A percentile compares a stretch with the other conserved stretches of the same genome.
phyloP scores from a whole-genome alignment of 1,284 basidiomycete species.

The Marasmius tenuissimus region DNA sequence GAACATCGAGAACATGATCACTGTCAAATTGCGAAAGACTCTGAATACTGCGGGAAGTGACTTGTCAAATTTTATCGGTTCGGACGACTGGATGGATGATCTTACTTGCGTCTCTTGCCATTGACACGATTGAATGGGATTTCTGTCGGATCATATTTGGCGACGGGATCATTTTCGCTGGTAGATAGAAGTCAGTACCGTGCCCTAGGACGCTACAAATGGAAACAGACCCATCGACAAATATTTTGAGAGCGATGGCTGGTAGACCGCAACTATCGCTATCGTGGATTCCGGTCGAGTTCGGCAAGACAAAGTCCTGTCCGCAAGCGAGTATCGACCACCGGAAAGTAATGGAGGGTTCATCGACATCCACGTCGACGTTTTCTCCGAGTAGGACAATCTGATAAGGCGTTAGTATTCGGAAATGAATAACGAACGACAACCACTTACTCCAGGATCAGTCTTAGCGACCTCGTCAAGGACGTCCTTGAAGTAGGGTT shows the following conservation, averaged over 20 bases:
- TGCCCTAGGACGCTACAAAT: not conserved
- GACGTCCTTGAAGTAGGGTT: conserved; percentile 38
- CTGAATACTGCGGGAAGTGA: conserved; percentile 40
- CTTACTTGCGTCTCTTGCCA: conserved; percentile 42
- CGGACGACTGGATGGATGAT: not conserved
- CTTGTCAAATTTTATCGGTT: not conserved
- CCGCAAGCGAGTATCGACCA: conserved; percentile 63
- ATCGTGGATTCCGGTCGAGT: conserved; percentile 50
- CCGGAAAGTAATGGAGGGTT: conserved; percentile 53
- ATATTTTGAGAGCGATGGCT: conserved; percentile 40
- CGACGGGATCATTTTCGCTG: conserved; percentile 35
- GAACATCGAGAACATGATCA: conserved; percentile 58
- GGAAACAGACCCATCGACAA: conserved; percentile 47
- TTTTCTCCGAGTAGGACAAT: conserved; percentile 14
- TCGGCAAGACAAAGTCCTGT: conserved; percentile 40
- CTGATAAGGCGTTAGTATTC: not conserved
- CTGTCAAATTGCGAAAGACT: conserved; percentile 58
- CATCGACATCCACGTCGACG: conserved; percentile 23
- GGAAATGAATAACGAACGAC: not conserved
- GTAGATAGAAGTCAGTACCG: conserved; percentile 1
- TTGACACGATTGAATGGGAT: conserved; percentile 42
- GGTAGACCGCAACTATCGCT: conserved; percentile 49
- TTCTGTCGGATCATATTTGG: conserved; percentile 44
- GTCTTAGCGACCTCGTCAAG: conserved; percentile 41
- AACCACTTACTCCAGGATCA: conserved; percentile 44